Conservation (phyloP, 2,329 filamentous ascomycete species). For the Akanthomyces lecanii region DNA sequence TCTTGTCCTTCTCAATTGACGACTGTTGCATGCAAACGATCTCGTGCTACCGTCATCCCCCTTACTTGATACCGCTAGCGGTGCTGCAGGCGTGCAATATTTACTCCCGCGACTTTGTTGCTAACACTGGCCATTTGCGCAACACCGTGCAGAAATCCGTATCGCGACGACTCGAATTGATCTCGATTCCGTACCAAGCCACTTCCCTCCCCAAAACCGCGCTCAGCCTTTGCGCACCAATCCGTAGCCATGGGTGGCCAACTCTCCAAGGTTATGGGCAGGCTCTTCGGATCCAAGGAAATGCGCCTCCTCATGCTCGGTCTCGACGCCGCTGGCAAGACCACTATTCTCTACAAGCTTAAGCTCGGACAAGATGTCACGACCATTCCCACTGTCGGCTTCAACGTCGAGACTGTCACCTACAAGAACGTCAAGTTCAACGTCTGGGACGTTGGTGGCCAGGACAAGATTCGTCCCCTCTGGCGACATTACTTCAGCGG, state of each 20-base stretch:
- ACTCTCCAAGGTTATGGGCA: conserved; percentile 94
- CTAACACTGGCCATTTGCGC: background rate
- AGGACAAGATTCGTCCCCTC: conserved; percentile 96
- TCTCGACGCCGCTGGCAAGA: conserved; percentile 97
- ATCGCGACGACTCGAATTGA: conserved; percentile 1
- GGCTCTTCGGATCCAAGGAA: conserved; percentile 98
- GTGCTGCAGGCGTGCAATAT: background rate
- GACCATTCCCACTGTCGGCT: conserved; percentile 96
- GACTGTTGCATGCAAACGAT: background rate
- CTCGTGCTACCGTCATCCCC: background rate
- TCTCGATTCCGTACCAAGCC: background rate
- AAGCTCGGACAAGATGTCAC: conserved; percentile 98
- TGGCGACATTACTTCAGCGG: conserved; percentile 97
- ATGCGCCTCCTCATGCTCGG: conserved; percentile 98
- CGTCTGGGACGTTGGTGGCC: conserved; percentile 97
- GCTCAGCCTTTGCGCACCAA: conserved; percentile 7
- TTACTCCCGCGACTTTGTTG: background rate
- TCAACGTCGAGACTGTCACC: conserved; percentile 98
- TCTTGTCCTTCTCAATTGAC: background rate
- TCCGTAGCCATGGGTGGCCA: conserved; percentile 75
- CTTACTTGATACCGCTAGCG: background rate
- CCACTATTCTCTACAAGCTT: conserved; percentile 97
- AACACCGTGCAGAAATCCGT: background rate
- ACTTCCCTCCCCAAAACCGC: conserved; percentile 11
- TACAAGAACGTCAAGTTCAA: conserved; percentile 99